Evolutionary conservation across 768 basidiomycete species (phyloP).

Genomic region (Pleurotus tuber-regium): DNA sequence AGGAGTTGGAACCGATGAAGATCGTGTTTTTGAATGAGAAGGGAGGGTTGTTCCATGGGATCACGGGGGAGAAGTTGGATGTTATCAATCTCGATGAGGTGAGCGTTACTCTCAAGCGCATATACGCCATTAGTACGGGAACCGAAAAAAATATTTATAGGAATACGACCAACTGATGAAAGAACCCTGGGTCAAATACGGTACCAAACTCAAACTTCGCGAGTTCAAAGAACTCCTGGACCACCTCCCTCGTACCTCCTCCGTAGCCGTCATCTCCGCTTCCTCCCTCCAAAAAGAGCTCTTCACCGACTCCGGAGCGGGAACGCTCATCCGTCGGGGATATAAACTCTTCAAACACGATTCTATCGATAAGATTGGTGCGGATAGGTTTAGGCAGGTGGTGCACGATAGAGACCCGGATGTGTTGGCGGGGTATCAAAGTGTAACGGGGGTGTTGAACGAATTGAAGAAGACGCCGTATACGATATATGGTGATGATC

Average conservation of each 20-base stretch:
- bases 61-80: conserved; percentile 93
- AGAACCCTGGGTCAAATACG: conserved; percentile 98
- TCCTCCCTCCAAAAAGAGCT: conserved; percentile 94
- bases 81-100: conserved; percentile 98
- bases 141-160: conserved; percentile 41
- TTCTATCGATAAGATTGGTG: conserved; percentile 79
- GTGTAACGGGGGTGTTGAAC: conserved; percentile 84
- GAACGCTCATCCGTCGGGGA: conserved; percentile 95
- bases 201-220: conserved; percentile 97
- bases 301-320: conserved; percentile 97
- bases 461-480: conserved; percentile 80
- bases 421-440: conserved; percentile 76
- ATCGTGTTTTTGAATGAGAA: conserved; percentile 99
- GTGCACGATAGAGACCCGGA: conserved; percentile 96
- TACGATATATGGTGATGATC: conserved; percentile 98
- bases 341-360: conserved; percentile 95
- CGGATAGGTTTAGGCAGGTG: conserved; percentile 92
- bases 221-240: conserved; percentile 99
- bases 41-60: conserved; percentile 96
- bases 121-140: no score
- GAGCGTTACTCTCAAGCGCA: conserved; percentile 14
- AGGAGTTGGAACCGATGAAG: conserved; percentile 97
- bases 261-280: conserved; percentile 96
- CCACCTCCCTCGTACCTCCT: conserved; percentile 95
- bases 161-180: conserved; percentile 98